phyloP scores from a whole-genome alignment of 768 basidiomycete species.

The Mycena galopus region DNA sequence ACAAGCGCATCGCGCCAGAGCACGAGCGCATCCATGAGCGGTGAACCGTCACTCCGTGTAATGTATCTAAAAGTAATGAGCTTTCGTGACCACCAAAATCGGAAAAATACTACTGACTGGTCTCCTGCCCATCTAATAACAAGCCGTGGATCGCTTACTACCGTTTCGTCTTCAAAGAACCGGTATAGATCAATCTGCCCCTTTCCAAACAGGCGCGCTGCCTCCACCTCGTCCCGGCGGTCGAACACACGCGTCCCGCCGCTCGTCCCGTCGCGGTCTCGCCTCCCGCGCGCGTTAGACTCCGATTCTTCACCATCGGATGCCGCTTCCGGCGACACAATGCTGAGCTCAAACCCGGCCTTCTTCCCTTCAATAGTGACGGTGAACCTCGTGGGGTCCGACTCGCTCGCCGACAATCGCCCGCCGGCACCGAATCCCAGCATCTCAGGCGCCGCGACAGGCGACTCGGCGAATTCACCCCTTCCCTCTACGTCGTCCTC shows the following conservation, averaged over 20 bases:
- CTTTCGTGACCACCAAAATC: not conserved
- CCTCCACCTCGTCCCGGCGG: slow-evolving; percentile 64
- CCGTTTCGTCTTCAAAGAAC: slow-evolving; percentile 73
- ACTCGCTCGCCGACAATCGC: slow-evolving; percentile 66
- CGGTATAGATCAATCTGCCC: slow-evolving; percentile 72
- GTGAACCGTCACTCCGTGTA: slow-evolving; percentile 79
- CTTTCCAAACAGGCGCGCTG: slow-evolving; percentile 66
- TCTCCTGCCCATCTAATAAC: slow-evolving; percentile 81
- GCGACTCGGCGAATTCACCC: slow-evolving; percentile 57
- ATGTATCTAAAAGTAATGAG: slow-evolving; percentile 67
- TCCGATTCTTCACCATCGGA: slow-evolving; percentile 32
- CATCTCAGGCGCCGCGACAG: slow-evolving; percentile 42
- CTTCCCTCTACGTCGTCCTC: slow-evolving; percentile 84
- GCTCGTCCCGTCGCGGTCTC: slow-evolving; percentile 40
- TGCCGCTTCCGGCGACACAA: slow-evolving; percentile 55
- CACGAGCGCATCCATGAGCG: slow-evolving; percentile 79
- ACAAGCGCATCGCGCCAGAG: slow-evolving; percentile 72
- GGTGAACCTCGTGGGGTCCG: slow-evolving; percentile 73
- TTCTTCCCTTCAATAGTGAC: slow-evolving; percentile 71
- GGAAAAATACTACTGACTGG: slow-evolving; percentile 64
- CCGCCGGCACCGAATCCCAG: slow-evolving; percentile 64
- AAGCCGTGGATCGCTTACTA: slow-evolving; percentile 73
- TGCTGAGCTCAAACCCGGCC: slow-evolving; percentile 81
- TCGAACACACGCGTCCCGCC: slow-evolving; percentile 43
- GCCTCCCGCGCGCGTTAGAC: slow-evolving; percentile 38